Evolutionary conservation across 352 stramenopile genomes (phyloP), one percentile per base, ranked within the genome.

Genomic region (Phytopythium montanum): DNA sequence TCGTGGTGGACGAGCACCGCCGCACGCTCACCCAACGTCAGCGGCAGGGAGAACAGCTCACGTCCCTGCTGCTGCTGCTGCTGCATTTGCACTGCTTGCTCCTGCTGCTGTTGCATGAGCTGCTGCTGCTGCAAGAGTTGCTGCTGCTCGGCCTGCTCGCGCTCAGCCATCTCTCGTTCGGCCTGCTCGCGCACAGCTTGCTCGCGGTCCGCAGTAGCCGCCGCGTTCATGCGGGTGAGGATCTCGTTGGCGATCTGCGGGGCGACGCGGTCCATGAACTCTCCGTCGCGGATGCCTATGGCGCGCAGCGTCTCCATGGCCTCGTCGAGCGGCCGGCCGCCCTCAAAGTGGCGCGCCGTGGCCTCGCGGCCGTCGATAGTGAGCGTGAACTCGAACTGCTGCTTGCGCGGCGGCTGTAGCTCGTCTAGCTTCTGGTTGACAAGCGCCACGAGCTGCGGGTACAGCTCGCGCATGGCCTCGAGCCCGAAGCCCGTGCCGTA

Each of bases 241-340:
- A 94, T 92, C 48, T 75, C 69, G 50, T 75, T 74, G 36, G 79
- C 81, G 41, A 94, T 77, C 54, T 88, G 76, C 14, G 84, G 76
- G 2, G 70, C 69, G 0, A 86, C 49, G 45, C 66, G 70, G n/a
- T 84, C 73, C 61, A 90, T 72, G 48, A 79, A 72, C 41, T 77
- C 70, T 19, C 70, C 66, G 21, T 86, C 70, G 3, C 62, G 69
- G 49, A 91, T 62, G 33, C 76, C 72, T 13, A 86, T 66, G 42
- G 58, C 63, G 0, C 68, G 68, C 18, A 88, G 68, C 29, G 77
- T 87, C 39, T 70, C 66, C 4, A 74, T 65, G 3, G 85, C 81
- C 65, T 92, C 81, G 28, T 88, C 69, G 55, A 85, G 72, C 2
- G 76, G 68, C 5, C 77, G 72, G 21, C 76, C 77, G 19, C 65